These are phyloP conservation scores for Castanea sativa DNA, from an alignment of 306 rosid genomes.

Conservation along the genomic window DNA sequence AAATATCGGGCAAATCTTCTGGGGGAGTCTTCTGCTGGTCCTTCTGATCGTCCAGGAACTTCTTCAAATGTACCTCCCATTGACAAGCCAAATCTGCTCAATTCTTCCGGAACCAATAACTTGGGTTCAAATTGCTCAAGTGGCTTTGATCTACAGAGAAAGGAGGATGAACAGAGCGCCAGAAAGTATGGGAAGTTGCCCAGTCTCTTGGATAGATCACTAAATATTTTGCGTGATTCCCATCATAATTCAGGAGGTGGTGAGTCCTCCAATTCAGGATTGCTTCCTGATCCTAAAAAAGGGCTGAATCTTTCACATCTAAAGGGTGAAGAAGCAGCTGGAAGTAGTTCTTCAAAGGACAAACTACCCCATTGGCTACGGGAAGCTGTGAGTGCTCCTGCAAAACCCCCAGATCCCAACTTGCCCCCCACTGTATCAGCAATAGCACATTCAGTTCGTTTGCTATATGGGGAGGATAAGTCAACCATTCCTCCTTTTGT, in stretches of 20 bases:
- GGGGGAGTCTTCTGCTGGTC: slow-evolving; percentile 66
- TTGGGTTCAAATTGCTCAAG: slow-evolving; percentile 64
- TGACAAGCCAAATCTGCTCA: slow-evolving; percentile 70
- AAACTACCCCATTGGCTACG: slow-evolving; percentile 98
- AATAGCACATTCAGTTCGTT: slow-evolving; percentile 85
- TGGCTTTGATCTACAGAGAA: slow-evolving; percentile 38
- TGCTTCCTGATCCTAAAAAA: slow-evolving; percentile 45
- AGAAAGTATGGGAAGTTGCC: slow-evolving; percentile 63
- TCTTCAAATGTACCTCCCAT: slow-evolving; percentile 48
- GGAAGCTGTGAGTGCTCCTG: slow-evolving; percentile 80
- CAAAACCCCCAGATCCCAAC: slow-evolving; percentile 68
- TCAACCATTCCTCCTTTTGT: slow-evolving; percentile 88
- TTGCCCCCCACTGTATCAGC: slow-evolving; percentile 93
- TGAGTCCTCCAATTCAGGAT: slow-evolving; percentile 48
- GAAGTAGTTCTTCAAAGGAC: slow-evolving; percentile 68
- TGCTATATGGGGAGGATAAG: slow-evolving; percentile 81
- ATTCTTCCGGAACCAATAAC: slow-evolving; percentile 66
- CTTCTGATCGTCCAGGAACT: slow-evolving; percentile 75
- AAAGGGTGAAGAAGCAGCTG: slow-evolving; percentile 58
- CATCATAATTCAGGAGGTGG: slow-evolving; percentile 48
- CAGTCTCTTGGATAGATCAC: slow-evolving; percentile 61
- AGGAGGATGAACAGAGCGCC: slow-evolving; percentile 58
- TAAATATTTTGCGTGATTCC: slow-evolving; percentile 42
- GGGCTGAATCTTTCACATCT: slow-evolving; percentile 36
- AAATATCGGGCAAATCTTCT: slow-evolving; percentile 47